Evolutionary conservation across 2,329 filamentous ascomycete genomes (phyloP).

Genomic region (Ascochyta fabae): DNA sequence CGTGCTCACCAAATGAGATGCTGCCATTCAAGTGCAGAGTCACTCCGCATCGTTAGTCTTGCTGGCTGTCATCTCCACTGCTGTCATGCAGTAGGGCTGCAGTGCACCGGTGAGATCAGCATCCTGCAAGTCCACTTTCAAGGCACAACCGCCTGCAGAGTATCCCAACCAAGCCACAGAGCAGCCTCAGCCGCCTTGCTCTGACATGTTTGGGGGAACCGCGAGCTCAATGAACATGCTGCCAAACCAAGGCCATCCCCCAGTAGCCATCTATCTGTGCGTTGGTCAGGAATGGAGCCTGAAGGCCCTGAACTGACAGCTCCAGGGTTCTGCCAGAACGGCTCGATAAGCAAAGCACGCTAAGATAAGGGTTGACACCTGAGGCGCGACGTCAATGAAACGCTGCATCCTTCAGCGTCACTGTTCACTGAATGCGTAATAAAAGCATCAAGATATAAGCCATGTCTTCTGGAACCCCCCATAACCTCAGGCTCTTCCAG

Average conservation of each 20-base stretch:
- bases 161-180: neutral
- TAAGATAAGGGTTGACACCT: conserved; percentile 14
- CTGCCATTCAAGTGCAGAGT: neutral
- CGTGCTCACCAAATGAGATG: neutral
- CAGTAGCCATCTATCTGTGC: neutral
- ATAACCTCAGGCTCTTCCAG: neutral
- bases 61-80: neutral
- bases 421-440: conserved; percentile 1
- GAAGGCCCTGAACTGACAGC: neutral
- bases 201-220: no score
- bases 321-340: neutral
- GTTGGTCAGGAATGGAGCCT: conserved; percentile 1
- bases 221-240: neutral
- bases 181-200: neutral
- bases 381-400: conserved; percentile 18
- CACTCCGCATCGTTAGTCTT: neutral
- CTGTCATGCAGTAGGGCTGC: conserved; percentile 4
- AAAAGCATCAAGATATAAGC: neutral
- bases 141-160: conserved; percentile 2
- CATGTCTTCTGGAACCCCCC: neutral
- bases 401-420: conserved; percentile 11
- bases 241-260: no score
- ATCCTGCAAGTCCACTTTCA: conserved; percentile 7
- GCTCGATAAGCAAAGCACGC: conserved; percentile 10
- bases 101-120: conserved; percentile 17